phyloP scores from a whole-genome alignment of 2,329 filamentous ascomycete genomes.

The Fusarium phyllophilum region DNA sequence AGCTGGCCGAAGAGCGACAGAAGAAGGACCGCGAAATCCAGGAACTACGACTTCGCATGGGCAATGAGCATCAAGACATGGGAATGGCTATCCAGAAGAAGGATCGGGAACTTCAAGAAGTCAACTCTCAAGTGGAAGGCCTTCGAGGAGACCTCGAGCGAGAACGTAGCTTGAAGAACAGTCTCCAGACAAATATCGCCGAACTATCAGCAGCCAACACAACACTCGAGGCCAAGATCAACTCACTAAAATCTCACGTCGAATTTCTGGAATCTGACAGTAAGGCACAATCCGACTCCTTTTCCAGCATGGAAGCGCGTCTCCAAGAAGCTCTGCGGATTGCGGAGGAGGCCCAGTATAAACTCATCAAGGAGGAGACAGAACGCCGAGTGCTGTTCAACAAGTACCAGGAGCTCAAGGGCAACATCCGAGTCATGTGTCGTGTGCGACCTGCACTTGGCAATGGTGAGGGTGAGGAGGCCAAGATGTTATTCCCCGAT shows the following conservation, averaged over 20 bases:
- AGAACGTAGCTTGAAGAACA: slow-evolving; percentile 71
- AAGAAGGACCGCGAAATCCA: slow-evolving; percentile 70
- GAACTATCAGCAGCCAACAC: slow-evolving; percentile 70
- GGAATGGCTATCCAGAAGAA: slow-evolving; percentile 60
- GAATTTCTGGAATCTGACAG: slow-evolving; percentile 90
- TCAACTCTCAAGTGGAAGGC: slow-evolving; percentile 56
- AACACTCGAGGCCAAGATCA: slow-evolving; percentile 78
- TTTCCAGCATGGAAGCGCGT: slow-evolving; percentile 81
- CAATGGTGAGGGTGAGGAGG: slow-evolving; percentile 69
- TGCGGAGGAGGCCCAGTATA: slow-evolving; percentile 78
- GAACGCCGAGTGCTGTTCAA: slow-evolving; percentile 93
- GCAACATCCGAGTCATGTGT: slow-evolving; percentile 98
- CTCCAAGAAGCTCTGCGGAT: slow-evolving; percentile 80
- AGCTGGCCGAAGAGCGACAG: slow-evolving; percentile 72
- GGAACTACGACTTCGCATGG: slow-evolving; percentile 66
- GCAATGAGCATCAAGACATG: slow-evolving; percentile 63
- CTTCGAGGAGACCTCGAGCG: slow-evolving; percentile 64
- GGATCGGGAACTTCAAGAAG: slow-evolving; percentile 64
- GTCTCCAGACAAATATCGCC: slow-evolving; percentile 62
- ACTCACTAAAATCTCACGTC: slow-evolving; percentile 81
- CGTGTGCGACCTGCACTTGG: slow-evolving; percentile 82
- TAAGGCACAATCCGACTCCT: slow-evolving; percentile 88
- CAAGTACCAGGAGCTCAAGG: slow-evolving; percentile 96
- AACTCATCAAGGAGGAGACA: slow-evolving; percentile 90
- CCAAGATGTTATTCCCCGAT: slow-evolving; percentile 82